Percentiles rank a stretch among this genome's conserved stretches.
phyloP scores from a whole-genome alignment of 345 rosid genomes.

The Diplotaxis tenuifolia region DNA sequence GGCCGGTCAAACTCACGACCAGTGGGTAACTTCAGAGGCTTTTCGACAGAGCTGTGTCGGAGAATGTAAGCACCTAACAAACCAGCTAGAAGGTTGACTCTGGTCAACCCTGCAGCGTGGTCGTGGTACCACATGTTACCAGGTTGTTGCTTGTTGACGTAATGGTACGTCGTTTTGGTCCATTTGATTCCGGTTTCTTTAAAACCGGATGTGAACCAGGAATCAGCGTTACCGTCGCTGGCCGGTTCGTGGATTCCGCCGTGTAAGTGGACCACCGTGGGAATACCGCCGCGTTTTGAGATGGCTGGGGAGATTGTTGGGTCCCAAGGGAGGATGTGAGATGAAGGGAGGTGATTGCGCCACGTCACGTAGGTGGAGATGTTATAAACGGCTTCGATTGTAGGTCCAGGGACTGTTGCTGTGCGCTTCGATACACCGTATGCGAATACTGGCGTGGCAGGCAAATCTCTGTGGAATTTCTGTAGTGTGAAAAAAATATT shows the following conservation, averaged over 20 bases:
- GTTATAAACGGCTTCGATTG: slow-evolving; percentile 77
- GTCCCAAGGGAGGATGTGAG: slow-evolving; percentile 93
- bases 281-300: slow-evolving; percentile 53
- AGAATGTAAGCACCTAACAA: slow-evolving; percentile 72
- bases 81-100: slow-evolving; percentile 87
- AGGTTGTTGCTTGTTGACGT: slow-evolving; percentile 71
- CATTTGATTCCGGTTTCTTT: slow-evolving; percentile 58
- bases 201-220: slow-evolving; percentile 85
- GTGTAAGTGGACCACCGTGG: slow-evolving; percentile 96
- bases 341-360: slow-evolving; percentile 78
- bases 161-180: slow-evolving; percentile 55
- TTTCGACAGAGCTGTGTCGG: slow-evolving; percentile 55
- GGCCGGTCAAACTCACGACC: slow-evolving; percentile 56
- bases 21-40: slow-evolving; percentile 53
- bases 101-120: slow-evolving; percentile 84
- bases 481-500: slow-evolving; percentile 21
- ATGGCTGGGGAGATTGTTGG: slow-evolving; percentile 73
- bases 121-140: slow-evolving; percentile 96
- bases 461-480: slow-evolving; percentile 93
- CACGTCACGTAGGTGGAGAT: slow-evolving; percentile 62
- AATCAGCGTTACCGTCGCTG: slow-evolving; percentile 70
- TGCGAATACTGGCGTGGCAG: slow-evolving; percentile 78
- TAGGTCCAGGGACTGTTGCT: slow-evolving; percentile 90
- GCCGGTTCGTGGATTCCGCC: slow-evolving; percentile 72
- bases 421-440: slow-evolving; percentile 55